Conservation (phyloP, 768 basidiomycete species). For the Rhodotorula babjevae region DNA sequence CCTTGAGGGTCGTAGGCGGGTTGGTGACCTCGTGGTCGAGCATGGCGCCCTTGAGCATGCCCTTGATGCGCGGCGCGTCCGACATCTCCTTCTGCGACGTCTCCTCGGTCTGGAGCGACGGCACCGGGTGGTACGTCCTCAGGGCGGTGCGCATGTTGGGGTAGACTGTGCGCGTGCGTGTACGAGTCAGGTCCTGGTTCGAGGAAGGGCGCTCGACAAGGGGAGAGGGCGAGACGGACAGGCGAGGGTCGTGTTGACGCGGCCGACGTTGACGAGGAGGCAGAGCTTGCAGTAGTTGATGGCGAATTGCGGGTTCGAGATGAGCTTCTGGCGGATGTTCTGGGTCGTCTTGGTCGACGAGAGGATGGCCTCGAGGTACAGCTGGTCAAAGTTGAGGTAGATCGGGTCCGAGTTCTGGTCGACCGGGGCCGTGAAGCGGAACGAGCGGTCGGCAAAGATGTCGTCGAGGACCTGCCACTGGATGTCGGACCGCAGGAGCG, state of each 20-base stretch:
- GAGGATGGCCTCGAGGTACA: conserved; percentile 76
- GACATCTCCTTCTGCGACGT: conserved; percentile 60
- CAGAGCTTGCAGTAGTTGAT: conserved; percentile 71
- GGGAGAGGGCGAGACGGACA: conserved; percentile 54
- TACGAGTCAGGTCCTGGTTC: background rate
- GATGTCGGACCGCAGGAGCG: conserved; percentile 63
- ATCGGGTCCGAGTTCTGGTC: conserved; percentile 43
- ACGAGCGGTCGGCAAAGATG: conserved; percentile 67
- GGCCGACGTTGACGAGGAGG: conserved; percentile 69
- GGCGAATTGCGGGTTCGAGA: conserved; percentile 59
- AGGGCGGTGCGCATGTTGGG: conserved; percentile 74
- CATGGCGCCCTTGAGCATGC: conserved; percentile 62
- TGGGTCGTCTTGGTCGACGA: conserved; percentile 67
- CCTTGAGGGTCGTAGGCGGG: conserved; percentile 57
- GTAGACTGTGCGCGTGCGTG: conserved; percentile 55
- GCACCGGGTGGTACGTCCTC: conserved; percentile 72
- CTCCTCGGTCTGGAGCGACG: conserved; percentile 61
- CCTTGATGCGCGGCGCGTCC: conserved; percentile 73
- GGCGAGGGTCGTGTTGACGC: conserved; percentile 76
- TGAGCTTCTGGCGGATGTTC: conserved; percentile 66
- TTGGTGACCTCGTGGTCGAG: conserved; percentile 56
- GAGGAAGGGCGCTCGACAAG: background rate
- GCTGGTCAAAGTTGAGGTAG: conserved; percentile 70
- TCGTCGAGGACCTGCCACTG: conserved; percentile 74
- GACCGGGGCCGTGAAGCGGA: conserved; percentile 59